A percentile compares a stretch with the other conserved stretches of the same genome.
Evolutionary conservation across 768 basidiomycete genomes (phyloP).

Genomic region (Imleria badia): DNA sequence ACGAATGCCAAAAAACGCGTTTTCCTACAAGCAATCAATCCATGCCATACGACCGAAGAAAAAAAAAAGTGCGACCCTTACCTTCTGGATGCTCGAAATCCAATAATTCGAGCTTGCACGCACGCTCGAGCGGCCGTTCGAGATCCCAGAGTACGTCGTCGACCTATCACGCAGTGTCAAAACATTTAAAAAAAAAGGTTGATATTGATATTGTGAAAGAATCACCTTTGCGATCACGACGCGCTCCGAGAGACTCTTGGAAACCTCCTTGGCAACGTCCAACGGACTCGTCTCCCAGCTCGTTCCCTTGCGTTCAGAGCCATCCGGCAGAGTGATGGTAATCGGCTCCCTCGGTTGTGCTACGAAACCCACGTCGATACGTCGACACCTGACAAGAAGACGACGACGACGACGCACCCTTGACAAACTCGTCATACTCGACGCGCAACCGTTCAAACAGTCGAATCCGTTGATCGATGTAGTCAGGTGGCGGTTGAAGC

Average conservation of each 20-base stretch:
- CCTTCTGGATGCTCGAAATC: constrained; percentile 95
- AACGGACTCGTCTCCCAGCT: constrained; percentile 96
- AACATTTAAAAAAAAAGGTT: neutral
- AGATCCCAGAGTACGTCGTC: constrained; percentile 91
- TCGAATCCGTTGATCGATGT: constrained; percentile 86
- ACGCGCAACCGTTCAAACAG: constrained; percentile 86
- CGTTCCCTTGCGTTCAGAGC: constrained; percentile 76
- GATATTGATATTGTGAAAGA: neutral
- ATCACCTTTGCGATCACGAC: constrained; percentile 89
- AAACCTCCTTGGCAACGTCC: constrained; percentile 85
- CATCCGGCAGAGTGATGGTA: constrained; percentile 81
- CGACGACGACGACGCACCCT: constrained; percentile 44
- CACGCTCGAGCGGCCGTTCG: constrained; percentile 87
- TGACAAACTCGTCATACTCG: constrained; percentile 78
- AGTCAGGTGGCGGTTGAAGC: constrained; percentile 82
- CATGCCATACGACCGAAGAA: neutral
- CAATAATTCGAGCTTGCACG: constrained; percentile 77
- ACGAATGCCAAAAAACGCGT: constrained; percentile 99
- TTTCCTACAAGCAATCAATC: constrained; percentile 53
- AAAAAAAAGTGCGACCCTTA: neutral
- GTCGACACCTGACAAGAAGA: no score
- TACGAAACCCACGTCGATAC: neutral
- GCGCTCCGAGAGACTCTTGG: constrained; percentile 83
- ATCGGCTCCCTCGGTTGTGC: constrained; percentile 85
- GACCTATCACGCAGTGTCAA: constrained; percentile 43